Evolutionary conservation across 2,329 filamentous ascomycete species (phyloP).

Genomic region (Nakataea oryzae): DNA sequence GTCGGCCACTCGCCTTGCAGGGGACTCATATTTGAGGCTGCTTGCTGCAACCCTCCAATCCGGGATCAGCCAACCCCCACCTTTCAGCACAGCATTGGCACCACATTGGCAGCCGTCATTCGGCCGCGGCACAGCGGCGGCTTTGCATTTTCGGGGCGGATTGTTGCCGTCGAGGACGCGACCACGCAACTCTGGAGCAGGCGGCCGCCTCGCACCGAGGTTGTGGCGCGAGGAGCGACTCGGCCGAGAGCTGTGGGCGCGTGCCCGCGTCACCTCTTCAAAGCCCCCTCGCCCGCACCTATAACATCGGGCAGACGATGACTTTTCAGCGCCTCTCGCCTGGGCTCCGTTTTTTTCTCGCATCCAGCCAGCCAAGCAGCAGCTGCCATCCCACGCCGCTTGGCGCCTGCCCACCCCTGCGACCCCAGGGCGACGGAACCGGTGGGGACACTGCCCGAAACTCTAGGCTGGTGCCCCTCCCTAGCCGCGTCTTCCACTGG

Average conservation of each 20-base stretch:
- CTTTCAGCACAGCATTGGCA: not conserved
- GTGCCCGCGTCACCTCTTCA: no score
- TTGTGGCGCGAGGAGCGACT: no score
- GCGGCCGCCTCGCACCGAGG: no score
- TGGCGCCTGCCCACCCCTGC: not conserved
- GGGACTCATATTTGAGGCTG: not conserved
- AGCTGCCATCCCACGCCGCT: not conserved
- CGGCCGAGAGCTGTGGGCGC: no score
- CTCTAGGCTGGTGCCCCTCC: not conserved
- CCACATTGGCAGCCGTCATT: not conserved
- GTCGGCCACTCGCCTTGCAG: not conserved
- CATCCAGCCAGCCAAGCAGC: no score
- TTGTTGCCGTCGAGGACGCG: no score
- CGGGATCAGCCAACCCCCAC: not conserved
- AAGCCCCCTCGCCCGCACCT: no score
- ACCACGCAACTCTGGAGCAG: no score
- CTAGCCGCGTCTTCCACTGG: not conserved
- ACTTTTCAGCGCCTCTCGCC: no score
- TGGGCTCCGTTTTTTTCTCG: no score
- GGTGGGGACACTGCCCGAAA: not conserved
- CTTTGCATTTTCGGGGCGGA: not conserved
- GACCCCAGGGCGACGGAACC: not conserved
- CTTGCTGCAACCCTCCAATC: not conserved
- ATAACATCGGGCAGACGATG: no score
- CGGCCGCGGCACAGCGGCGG: no score